A percentile compares a stretch with the other conserved stretches of the same genome.
These are phyloP conservation scores for Boletus sp. DNA, from an alignment of 768 basidiomycete genomes.

Conservation along the genomic window DNA sequence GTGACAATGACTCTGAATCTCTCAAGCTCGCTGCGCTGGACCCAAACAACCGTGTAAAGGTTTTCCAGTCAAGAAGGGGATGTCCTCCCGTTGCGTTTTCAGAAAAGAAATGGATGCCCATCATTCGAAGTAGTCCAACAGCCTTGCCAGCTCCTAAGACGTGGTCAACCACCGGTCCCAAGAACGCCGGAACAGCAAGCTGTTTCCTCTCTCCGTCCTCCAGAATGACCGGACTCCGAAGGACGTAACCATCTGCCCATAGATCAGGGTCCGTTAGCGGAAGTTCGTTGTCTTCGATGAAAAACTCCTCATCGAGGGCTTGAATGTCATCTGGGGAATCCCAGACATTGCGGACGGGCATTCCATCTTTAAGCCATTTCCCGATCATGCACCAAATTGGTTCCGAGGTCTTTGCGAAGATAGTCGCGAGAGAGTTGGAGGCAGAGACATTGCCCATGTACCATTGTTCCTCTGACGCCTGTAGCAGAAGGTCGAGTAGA, in stretches of 20 bases:
- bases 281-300: conserved; percentile 71
- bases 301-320: conserved; percentile 70
- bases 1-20: conserved; percentile 62
- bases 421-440: conserved; percentile 54
- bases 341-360: conserved; percentile 48
- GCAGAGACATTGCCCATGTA: conserved; percentile 57
- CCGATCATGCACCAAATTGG: conserved; percentile 75
- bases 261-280: conserved; percentile 70
- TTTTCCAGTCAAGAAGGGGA: conserved; percentile 38
- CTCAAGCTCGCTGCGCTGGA: conserved; percentile 35
- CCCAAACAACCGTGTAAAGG: conserved; percentile 42
- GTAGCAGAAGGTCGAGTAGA: conserved; percentile 63
- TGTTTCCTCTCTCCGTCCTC: conserved; percentile 27
- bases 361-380: conserved; percentile 71
- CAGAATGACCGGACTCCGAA: conserved; percentile 42
- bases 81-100: conserved; percentile 21
- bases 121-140: conserved; percentile 66
- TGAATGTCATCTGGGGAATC: conserved; percentile 18
- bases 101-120: conserved; percentile 32
- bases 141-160: conserved; percentile 74
- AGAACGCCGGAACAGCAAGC: conserved; percentile 52
- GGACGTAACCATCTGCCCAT: conserved; percentile 70
- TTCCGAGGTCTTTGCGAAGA: conserved; percentile 63
- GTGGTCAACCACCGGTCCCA: conserved; percentile 56
- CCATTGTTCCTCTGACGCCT: conserved; percentile 54